phyloP scores from a whole-genome alignment of 2,329 filamentous ascomycete genomes.

The Cladophialophora psammophila region DNA sequence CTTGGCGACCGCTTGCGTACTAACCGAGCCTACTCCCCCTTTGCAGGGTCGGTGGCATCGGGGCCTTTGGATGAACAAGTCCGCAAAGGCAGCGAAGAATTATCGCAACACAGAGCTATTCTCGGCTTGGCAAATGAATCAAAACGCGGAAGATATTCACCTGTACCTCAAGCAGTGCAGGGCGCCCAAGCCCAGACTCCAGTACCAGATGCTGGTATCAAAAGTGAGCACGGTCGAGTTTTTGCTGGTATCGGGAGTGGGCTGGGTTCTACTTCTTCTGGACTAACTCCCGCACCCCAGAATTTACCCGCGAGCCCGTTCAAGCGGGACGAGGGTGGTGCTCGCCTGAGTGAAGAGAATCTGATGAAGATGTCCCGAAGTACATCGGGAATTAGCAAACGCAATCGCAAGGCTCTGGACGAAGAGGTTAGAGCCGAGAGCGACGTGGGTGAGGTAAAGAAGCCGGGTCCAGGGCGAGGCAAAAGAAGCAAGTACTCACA shows the following conservation, averaged over 20 bases:
- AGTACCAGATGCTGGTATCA: constrained; percentile 86
- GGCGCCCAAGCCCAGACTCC: constrained; percentile 83
- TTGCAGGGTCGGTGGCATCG: constrained; percentile 45
- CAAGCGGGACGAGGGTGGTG: constrained; percentile 57
- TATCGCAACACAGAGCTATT: constrained; percentile 70
- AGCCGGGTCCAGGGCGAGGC: constrained; percentile 25
- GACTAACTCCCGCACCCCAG: constrained; percentile 46
- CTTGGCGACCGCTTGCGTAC: constrained; percentile 41
- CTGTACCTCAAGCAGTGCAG: constrained; percentile 90
- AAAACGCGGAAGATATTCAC: constrained; percentile 83
- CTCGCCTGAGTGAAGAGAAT: constrained; percentile 52
- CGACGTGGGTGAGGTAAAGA: constrained; percentile 61
- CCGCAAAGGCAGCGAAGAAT: constrained; percentile 61
- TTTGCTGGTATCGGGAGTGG: constrained; percentile 89
- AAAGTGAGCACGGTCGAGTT: constrained; percentile 93
- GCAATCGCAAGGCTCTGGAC: constrained; percentile 74
- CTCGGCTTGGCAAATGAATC: constrained; percentile 76
- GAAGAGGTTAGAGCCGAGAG: constrained; percentile 71
- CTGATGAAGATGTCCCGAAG: constrained; percentile 51
- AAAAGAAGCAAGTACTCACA: constrained; percentile 40
- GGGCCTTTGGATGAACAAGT: constrained; percentile 48
- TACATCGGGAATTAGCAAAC: constrained; percentile 61
- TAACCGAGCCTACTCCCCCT: constrained; percentile 47
- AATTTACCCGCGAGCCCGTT: constrained; percentile 55
- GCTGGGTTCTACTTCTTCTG: constrained; percentile 61